Evolutionary conservation across 495 filamentous ascomycete species (phyloP), one percentile per base, ranked within the genome.

Genomic region (Neurospora sp.): DNA sequence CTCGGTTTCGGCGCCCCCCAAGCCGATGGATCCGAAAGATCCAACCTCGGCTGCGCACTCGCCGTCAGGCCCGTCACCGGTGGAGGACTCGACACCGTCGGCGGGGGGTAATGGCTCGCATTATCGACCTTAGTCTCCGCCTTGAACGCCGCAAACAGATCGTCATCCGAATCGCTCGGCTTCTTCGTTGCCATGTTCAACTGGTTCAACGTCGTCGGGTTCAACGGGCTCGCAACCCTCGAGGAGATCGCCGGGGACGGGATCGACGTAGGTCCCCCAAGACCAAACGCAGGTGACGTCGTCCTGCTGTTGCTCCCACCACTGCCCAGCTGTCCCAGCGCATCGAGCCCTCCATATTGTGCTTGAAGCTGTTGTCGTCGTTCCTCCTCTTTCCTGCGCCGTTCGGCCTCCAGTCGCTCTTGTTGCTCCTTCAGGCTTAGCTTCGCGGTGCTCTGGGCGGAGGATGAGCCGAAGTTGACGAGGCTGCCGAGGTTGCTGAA

Each of bases 401-500:
- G 94, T 81, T 96, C 91, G 48, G 92, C 92, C 76, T 92, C 89
- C 68, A 97, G 80, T 71, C 87, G 87, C 82, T 90, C 92, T 80
- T 98, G 95, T 73, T 93, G 93, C 79, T 98, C 93, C 71, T 91
- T 87, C 7, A 99, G 86, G 2, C 91, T 92, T 0, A 97, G 83
- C 73, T 90, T 94, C 79, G 87, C 89, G n/a, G 81, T 85, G 38
- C 84, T 77, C 76, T 91, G 91, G n/a, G 89, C 85, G 14, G 88
- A 65, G 53, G 53, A 65, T 65, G 27, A 82, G 68, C 88, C 89
- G 73, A 95, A 93, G 59, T 89, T 91, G 27, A 98, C 91, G 22
- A 99, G 85, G 77, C 91, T 93, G 74, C 94, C 91, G 27, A 99
- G 85, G 77, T 91, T 93, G 74, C 94, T 91, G 79, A 99, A 99